A percentile compares a stretch with the other conserved stretches of the same genome.
Conservation (phyloP, 768 basidiomycete species). For the Tylopilus cervinicoccineus region DNA sequence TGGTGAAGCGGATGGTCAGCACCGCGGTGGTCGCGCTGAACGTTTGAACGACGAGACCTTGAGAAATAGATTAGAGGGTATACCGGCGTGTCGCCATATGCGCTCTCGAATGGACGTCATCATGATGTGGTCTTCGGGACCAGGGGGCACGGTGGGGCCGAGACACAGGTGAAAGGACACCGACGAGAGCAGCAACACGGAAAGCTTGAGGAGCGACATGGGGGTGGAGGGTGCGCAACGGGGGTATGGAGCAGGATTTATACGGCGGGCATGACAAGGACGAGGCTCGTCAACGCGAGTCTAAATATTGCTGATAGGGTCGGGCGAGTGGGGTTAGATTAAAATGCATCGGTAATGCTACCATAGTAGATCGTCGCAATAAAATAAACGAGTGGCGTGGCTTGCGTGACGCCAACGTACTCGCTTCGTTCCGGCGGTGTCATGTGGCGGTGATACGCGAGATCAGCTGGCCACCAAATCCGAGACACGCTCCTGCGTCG, state of each 20-base stretch:
- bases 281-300: neutral
- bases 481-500: neutral
- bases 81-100: constrained; percentile 1
- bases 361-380: neutral
- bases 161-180: constrained; percentile 5
- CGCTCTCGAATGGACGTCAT: neutral
- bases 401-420: neutral
- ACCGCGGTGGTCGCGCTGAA: neutral
- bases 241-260: neutral
- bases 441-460: constrained; percentile 2
- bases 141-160: neutral
- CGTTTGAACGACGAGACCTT: neutral
- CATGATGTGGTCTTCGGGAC: constrained; percentile 6
- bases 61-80: neutral
- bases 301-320: neutral
- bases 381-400: neutral
- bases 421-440: neutral
- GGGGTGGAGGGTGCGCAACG: neutral
- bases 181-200: constrained; percentile 7
- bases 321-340: neutral
- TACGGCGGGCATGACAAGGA: neutral
- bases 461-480: neutral
- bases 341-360: neutral
- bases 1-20: too few relatives aligned
- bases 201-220: constrained; percentile 10